Percentiles rank a stretch among this genome's conserved stretches.
Evolutionary conservation across 2,329 filamentous ascomycete genomes (phyloP).

Genomic region (Talaromyces sp.): DNA sequence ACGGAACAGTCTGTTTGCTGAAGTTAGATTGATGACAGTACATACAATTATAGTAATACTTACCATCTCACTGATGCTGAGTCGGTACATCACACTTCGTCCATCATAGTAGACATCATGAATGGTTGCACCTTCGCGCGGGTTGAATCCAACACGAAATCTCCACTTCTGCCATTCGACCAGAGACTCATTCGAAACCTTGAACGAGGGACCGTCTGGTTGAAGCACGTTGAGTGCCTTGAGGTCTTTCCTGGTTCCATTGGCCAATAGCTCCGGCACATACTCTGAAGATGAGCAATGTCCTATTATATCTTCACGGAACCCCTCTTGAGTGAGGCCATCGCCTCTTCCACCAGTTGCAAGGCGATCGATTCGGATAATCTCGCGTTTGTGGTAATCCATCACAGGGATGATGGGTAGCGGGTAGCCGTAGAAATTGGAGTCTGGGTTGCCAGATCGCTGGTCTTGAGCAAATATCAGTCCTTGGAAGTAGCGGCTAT

Average conservation of each 20-base stretch:
- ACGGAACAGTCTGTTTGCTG: constrained; percentile 32
- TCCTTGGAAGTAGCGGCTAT: constrained; percentile 49
- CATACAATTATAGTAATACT: constrained; percentile 27
- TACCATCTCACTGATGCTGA: constrained; percentile 65
- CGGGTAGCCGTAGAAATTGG: constrained; percentile 61
- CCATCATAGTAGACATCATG: constrained; percentile 62
- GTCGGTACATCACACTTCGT: constrained; percentile 61
- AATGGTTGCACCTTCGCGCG: constrained; percentile 62
- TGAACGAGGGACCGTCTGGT: constrained; percentile 61
- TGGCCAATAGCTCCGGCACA: constrained; percentile 44
- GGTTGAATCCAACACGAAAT: constrained; percentile 59
- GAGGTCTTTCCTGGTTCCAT: constrained; percentile 45
- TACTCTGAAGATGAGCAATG: constrained; percentile 53
- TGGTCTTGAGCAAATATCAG: constrained; percentile 48
- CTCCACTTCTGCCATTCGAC: constrained; percentile 65
- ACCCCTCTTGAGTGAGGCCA: constrained; percentile 37
- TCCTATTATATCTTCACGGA: constrained; percentile 46
- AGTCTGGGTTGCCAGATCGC: constrained; percentile 45
- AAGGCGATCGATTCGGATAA: constrained; percentile 56
- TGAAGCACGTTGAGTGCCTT: constrained; percentile 65
- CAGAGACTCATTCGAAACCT: constrained; percentile 50
- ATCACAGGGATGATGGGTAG: constrained; percentile 51
- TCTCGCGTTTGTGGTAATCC: constrained; percentile 51
- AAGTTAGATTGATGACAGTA: background rate
- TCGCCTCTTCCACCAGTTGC: constrained; percentile 50